phyloP scores from a whole-genome alignment of 129 eudicot genomes.

The Pulicaria dysenterica region DNA sequence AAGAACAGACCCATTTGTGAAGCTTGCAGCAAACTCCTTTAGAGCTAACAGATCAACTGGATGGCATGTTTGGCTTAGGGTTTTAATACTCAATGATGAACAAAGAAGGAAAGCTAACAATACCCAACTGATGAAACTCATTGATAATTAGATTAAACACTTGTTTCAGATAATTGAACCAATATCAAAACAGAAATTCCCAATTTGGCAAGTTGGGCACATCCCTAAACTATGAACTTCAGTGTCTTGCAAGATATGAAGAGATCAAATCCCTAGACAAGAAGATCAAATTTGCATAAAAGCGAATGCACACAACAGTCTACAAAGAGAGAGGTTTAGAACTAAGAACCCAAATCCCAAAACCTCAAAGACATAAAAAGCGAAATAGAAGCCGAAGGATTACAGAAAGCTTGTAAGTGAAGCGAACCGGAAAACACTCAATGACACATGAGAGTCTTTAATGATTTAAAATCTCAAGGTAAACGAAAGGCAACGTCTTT shows the following conservation, averaged over 20 bases:
- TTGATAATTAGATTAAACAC: not conserved
- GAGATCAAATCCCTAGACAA: constrained; percentile 7
- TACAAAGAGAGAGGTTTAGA: constrained; percentile 26
- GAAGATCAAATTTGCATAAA: not conserved
- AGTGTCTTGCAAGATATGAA: not conserved
- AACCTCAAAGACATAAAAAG: constrained; percentile 50
- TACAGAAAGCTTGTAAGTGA: constrained; percentile 48
- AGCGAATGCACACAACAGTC: not conserved
- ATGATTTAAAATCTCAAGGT: constrained; percentile 32
- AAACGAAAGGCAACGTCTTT: constrained; percentile 39
- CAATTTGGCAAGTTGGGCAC: not conserved
- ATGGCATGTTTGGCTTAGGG: constrained; percentile 56
- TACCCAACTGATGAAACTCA: constrained; percentile 42
- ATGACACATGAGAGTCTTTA: constrained; percentile 47
- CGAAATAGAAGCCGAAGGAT: constrained; percentile 18
- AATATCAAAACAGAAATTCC: not conserved
- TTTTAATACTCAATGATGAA: constrained; percentile 45
- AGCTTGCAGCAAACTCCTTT: constrained; percentile 56
- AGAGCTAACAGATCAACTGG: constrained; percentile 70
- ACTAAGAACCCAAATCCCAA: constrained; percentile 57
- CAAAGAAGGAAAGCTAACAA: constrained; percentile 45
- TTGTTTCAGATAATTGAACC: not conserved
- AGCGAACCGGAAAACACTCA: constrained; percentile 52
- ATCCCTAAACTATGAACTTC: constrained; percentile 16
- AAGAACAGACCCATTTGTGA: constrained; percentile 54